Conservation (phyloP, 2,329 filamentous ascomycete species). For the Tolypocladium tundrense region DNA sequence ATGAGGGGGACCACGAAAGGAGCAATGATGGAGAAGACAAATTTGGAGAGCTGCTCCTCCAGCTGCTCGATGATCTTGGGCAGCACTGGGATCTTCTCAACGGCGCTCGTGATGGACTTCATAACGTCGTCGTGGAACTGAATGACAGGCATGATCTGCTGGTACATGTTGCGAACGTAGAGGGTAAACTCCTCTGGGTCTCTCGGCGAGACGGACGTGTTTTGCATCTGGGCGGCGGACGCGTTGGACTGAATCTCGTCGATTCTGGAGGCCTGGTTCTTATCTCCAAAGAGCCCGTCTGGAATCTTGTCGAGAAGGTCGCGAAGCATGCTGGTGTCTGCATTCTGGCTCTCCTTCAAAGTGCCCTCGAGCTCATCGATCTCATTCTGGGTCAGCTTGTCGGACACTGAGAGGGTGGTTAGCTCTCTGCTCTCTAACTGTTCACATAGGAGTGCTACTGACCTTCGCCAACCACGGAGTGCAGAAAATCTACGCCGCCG, state of each 20-base stretch:
- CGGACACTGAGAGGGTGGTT: slow-evolving; percentile 46
- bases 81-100: slow-evolving; percentile 77
- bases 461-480: slow-evolving; percentile 68
- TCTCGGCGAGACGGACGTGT: slow-evolving; percentile 62
- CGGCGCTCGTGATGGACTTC: slow-evolving; percentile 64
- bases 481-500: slow-evolving; percentile 87
- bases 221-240: slow-evolving; percentile 62
- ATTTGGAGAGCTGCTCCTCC: slow-evolving; percentile 77
- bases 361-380: slow-evolving; percentile 82
- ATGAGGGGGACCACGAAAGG: slow-evolving; percentile 83
- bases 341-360: slow-evolving; percentile 52
- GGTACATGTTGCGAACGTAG: slow-evolving; percentile 64
- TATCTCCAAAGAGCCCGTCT: slow-evolving; percentile 65
- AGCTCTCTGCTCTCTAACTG: background rate
- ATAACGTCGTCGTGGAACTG: slow-evolving; percentile 86
- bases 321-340: slow-evolving; percentile 65
- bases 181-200: slow-evolving; percentile 74
- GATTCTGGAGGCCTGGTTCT: slow-evolving; percentile 64
- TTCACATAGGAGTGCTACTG: slow-evolving; percentile 3
- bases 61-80: slow-evolving; percentile 79
- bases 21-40: slow-evolving; percentile 85
- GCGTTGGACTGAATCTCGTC: slow-evolving; percentile 73
- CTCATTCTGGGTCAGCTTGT: slow-evolving; percentile 87
- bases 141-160: slow-evolving; percentile 80
- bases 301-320: slow-evolving; percentile 76